A percentile compares a stretch with the other conserved stretches of the same genome.
phyloP scores from a whole-genome alignment of 768 basidiomycete genomes.

The Symmetrospora coprosmae region DNA sequence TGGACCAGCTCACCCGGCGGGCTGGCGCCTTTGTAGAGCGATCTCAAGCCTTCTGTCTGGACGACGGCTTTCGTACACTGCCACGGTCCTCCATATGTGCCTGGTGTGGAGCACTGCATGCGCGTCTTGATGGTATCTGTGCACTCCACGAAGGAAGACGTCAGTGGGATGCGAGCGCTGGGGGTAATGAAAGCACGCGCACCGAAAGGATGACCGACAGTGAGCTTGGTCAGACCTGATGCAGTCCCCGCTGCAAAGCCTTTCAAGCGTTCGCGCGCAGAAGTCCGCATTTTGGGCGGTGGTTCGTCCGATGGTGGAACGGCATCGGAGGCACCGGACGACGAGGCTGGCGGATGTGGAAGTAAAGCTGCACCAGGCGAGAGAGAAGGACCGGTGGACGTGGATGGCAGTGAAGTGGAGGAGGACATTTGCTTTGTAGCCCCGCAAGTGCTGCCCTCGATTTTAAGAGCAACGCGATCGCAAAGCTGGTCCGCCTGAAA shows the following conservation, averaged over 20 bases:
- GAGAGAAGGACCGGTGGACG: too few species aligned
- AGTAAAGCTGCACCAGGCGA: too few species aligned
- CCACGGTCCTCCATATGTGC: constrained; percentile 50
- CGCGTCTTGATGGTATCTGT: constrained; percentile 64
- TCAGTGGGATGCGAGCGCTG: background rate
- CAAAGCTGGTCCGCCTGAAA: too few species aligned
- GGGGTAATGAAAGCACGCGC: background rate
- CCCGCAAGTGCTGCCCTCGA: too few species aligned
- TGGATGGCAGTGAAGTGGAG: too few species aligned
- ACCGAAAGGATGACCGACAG: constrained; percentile 25
- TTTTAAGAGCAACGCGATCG: too few species aligned
- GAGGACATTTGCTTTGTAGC: too few species aligned
- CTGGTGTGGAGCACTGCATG: constrained; percentile 54
- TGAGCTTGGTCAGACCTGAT: constrained; percentile 28
- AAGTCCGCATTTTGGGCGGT: background rate
- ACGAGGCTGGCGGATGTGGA: too few species aligned
- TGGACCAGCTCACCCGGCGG: background rate
- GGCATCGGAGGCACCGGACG: too few species aligned
- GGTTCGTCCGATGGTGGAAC: too few species aligned
- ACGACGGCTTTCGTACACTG: constrained; percentile 50
- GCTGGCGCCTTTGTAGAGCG: constrained; percentile 49
- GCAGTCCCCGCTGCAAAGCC: constrained; percentile 29
- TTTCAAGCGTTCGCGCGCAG: background rate
- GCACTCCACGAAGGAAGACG: background rate
- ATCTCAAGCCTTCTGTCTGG: constrained; percentile 48